Conservation (phyloP, 345 rosid species). For the Eucalyptus brandiana region DNA sequence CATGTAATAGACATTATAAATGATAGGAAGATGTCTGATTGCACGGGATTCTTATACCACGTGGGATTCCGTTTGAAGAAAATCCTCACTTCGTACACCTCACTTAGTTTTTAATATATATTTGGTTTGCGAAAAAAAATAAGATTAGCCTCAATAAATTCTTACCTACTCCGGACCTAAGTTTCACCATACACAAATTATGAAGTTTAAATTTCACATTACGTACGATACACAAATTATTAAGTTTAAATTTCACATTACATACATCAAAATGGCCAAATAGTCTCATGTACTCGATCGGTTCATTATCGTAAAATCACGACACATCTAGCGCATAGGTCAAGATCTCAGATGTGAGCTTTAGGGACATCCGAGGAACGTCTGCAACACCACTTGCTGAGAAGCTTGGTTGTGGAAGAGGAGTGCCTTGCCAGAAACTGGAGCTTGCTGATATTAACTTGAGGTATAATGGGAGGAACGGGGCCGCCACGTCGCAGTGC, state of each 20-base stretch:
- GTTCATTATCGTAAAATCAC: background rate
- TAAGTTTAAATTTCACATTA: background rate
- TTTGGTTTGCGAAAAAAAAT: background rate
- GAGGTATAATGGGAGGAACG: conserved; percentile 11
- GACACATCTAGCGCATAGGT: background rate
- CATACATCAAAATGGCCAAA: background rate
- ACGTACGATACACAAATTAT: too few species aligned
- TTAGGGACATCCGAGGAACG: too few species aligned
- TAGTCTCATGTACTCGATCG: background rate
- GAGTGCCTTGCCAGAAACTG: conserved; percentile 21
- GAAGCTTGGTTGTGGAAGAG: background rate
- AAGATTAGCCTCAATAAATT: background rate
- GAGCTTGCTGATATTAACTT: conserved; percentile 20
- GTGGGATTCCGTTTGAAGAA: background rate
- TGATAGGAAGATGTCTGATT: background rate
- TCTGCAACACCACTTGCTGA: too few species aligned
- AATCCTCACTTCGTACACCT: background rate
- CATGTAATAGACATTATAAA: too few species aligned
- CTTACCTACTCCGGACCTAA: background rate
- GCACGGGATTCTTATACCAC: background rate
- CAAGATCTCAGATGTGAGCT: too few species aligned
- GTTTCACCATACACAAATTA: background rate
- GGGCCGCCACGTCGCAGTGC: conserved; percentile 17
- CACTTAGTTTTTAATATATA: background rate
- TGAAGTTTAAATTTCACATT: too few species aligned